A percentile compares a stretch with the other conserved stretches of the same genome.
These are phyloP conservation scores for Deuterostichococcus epilithicus DNA, from an alignment of 139 green algal species.

Conservation along the genomic window DNA sequence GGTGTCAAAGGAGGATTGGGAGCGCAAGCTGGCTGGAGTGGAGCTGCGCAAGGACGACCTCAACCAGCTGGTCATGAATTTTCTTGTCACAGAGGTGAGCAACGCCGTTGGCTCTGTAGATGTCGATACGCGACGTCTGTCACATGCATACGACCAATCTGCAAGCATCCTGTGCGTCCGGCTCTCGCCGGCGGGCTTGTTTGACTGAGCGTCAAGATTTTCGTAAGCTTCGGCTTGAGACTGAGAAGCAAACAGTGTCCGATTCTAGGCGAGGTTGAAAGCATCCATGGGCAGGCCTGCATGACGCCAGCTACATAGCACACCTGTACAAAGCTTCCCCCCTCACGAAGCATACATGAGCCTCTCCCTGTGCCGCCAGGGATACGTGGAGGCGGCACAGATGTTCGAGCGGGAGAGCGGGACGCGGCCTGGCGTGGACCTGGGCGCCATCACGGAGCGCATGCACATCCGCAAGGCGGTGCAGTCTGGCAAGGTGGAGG, in stretches of 20 bases:
- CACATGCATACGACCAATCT: too few relatives aligned
- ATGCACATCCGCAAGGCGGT: constrained; percentile 87
- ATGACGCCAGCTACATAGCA: too few relatives aligned
- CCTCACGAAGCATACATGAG: too few relatives aligned
- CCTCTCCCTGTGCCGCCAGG: constrained; percentile 57
- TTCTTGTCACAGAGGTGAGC: constrained; percentile 90
- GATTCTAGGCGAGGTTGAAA: too few relatives aligned
- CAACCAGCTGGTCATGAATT: constrained; percentile 96
- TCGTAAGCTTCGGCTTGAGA: too few relatives aligned
- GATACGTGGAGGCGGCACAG: constrained; percentile 88
- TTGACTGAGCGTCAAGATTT: neutral
- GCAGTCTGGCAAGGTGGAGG: constrained; percentile 72
- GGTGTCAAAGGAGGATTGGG: constrained; percentile 63
- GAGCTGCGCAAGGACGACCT: constrained; percentile 83
- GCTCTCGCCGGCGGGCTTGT: constrained; percentile 3
- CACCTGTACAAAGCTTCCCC: too few relatives aligned
- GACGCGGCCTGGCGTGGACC: constrained; percentile 65
- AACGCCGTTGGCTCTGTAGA: too few relatives aligned
- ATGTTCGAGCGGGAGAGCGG: constrained; percentile 83
- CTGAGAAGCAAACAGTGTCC: too few relatives aligned
- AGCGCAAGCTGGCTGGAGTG: constrained; percentile 63
- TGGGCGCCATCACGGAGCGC: constrained; percentile 78
- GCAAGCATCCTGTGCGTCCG: too few relatives aligned
- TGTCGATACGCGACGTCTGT: too few relatives aligned
- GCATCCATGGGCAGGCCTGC: too few relatives aligned